Evolutionary conservation across 148 eudicot genomes (phyloP).

Genomic region (Amaranthus hypochondriacus): DNA sequence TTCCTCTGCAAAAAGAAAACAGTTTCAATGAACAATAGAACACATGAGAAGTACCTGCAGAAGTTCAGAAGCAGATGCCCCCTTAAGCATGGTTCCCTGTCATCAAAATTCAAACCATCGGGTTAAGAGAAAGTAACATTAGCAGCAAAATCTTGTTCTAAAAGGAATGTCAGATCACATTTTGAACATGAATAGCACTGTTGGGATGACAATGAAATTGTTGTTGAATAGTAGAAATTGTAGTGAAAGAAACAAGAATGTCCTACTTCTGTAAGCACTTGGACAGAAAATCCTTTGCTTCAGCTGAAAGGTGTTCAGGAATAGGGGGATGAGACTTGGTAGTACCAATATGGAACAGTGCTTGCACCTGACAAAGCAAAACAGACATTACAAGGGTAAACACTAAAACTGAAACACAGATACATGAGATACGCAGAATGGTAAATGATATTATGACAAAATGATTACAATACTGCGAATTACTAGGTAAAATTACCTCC

Average conservation of each 20-base stretch:
- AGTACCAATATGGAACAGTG: slow-evolving; percentile 74
- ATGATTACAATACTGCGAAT: not conserved
- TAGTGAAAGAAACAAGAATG: not conserved
- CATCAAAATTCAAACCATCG: slow-evolving; percentile 9
- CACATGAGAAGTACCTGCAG: slow-evolving; percentile 42
- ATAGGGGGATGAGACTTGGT: slow-evolving; percentile 87
- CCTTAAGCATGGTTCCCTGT: slow-evolving; percentile 68
- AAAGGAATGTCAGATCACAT: not conserved
- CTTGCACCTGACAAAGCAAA: slow-evolving; percentile 52
- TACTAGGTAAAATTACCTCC: slow-evolving; percentile 51
- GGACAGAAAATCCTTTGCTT: slow-evolving; percentile 69
- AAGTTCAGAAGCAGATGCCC: slow-evolving; percentile 66
- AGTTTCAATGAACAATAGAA: not conserved
- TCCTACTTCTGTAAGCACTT: slow-evolving; percentile 77
- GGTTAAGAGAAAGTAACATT: not conserved
- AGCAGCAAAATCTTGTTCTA: not conserved
- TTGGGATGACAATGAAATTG: too few species aligned
- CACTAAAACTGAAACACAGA: not conserved
- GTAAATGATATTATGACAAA: not conserved
- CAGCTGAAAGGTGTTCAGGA: slow-evolving; percentile 73
- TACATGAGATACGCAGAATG: not conserved
- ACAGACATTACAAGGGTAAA: slow-evolving; percentile 8
- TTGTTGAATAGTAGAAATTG: slow-evolving; percentile 1
- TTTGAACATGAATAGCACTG: not conserved
- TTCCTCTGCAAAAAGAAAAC: not conserved